These are phyloP conservation scores for Monosporascus sp. DNA, from an alignment of 2,329 filamentous ascomycete species.

Conservation along the genomic window DNA sequence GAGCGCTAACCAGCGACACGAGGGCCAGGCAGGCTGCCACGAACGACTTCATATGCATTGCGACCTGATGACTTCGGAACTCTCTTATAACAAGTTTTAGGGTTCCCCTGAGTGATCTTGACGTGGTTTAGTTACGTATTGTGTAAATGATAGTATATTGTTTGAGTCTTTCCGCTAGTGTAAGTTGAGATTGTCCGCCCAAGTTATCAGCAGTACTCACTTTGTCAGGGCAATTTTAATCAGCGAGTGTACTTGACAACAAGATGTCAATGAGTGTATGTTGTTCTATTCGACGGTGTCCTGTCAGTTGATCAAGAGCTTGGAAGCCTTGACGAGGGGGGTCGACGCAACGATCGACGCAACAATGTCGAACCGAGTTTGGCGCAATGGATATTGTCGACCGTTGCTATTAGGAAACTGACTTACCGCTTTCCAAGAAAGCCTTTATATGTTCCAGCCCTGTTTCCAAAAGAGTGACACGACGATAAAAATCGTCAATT, in stretches of 20 bases:
- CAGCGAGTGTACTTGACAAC: constrained; percentile 44
- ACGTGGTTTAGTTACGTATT: constrained; percentile 1
- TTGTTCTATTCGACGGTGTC: constrained; percentile 11
- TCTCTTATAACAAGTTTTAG: background rate
- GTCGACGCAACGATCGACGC: too few relatives aligned
- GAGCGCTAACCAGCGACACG: constrained; percentile 31
- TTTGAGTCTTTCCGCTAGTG: constrained; percentile 9
- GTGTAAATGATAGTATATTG: constrained; percentile 23
- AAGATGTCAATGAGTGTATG: constrained; percentile 36
- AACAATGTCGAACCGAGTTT: too few relatives aligned
- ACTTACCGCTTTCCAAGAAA: background rate
- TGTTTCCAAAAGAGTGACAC: constrained; percentile 28
- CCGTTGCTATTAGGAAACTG: background rate
- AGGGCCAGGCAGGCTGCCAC: constrained; percentile 32
- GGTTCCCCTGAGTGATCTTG: background rate
- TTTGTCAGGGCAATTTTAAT: constrained; percentile 32
- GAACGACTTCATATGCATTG: constrained; percentile 24
- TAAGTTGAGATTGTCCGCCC: background rate
- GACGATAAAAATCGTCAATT: constrained; percentile 29
- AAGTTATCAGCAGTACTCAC: constrained; percentile 20
- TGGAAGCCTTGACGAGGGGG: too few relatives aligned
- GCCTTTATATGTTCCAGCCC: background rate
- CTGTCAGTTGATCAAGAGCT: constrained; percentile 10
- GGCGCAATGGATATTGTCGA: background rate
- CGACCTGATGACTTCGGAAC: constrained; percentile 13